Evolutionary conservation across 139 green algal genomes (phyloP).

Genomic region (Closterium sp.): DNA sequence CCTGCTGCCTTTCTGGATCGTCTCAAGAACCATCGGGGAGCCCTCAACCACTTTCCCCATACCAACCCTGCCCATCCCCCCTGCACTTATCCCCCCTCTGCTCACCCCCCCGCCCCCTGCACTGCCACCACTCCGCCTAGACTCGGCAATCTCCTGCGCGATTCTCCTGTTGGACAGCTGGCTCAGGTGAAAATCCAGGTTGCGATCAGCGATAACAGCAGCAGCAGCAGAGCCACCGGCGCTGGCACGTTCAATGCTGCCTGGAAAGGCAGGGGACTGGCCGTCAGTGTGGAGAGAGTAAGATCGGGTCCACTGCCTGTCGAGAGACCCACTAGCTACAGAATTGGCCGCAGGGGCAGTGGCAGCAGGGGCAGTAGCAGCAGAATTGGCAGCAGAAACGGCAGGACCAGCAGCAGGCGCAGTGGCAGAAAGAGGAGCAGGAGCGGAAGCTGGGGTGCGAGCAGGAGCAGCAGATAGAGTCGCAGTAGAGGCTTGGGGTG

Average conservation of each 20-base stretch:
- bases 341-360: background rate
- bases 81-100: background rate
- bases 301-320: background rate
- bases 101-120: background rate
- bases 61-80: background rate
- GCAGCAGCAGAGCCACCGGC: background rate
- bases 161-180: background rate
- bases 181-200: background rate
- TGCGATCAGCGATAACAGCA: background rate
- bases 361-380: too few relatives aligned
- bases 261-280: background rate
- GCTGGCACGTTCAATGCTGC: background rate
- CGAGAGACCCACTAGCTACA: background rate
- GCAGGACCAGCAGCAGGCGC: background rate
- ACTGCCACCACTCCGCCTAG: too few relatives aligned
- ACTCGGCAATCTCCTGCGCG: background rate
- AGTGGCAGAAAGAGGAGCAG: background rate
- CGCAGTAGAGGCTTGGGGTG: too few relatives aligned
- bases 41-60: too few relatives aligned
- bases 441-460: too few relatives aligned
- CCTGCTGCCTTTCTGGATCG: background rate
- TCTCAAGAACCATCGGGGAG: background rate
- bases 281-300: background rate
- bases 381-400: background rate
- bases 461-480: too few relatives aligned